These are phyloP conservation scores for Rhizoctonia solani DNA, from an alignment of 1,284 basidiomycete species.

Conservation along the genomic window DNA sequence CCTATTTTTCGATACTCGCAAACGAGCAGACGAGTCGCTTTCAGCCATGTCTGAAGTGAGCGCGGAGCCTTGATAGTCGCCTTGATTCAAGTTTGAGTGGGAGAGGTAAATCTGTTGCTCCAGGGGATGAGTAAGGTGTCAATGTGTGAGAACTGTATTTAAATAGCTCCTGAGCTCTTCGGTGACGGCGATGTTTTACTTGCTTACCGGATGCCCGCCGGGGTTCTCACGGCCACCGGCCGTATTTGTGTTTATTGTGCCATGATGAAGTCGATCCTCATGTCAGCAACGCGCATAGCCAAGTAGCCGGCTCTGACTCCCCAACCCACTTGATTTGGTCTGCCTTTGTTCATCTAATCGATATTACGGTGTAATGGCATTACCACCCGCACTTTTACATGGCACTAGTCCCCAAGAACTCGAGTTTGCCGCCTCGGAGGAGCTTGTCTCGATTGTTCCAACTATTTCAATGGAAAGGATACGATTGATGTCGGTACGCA, in stretches of 20 bases:
- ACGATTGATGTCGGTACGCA: conserved; percentile 76
- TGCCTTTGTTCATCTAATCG: not conserved
- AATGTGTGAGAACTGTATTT: not conserved
- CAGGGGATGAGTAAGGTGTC: not conserved
- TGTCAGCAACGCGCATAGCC: too few relatives aligned
- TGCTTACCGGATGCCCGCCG: not conserved
- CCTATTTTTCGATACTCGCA: not conserved
- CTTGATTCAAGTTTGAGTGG: not conserved
- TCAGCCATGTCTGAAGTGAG: conserved; percentile 5
- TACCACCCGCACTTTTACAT: conserved; percentile 56
- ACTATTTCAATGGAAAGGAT: conserved; percentile 86
- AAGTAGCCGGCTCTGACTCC: too few relatives aligned
- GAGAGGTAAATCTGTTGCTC: not conserved
- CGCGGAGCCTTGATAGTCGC: not conserved
- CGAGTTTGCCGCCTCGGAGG: conserved; percentile 82
- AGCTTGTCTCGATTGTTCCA: conserved; percentile 80
- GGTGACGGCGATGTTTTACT: not conserved
- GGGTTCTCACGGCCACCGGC: not conserved
- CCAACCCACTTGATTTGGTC: not conserved
- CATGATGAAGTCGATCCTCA: not conserved
- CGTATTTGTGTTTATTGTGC: not conserved
- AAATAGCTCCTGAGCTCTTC: not conserved
- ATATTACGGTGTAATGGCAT: conserved; percentile 58
- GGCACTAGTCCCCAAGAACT: conserved; percentile 79
- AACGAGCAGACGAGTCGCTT: conserved; percentile 9